Percentiles rank a stretch among this genome's conserved stretches.
phyloP scores from a whole-genome alignment of 371 early-diverging fungal genomes.

The Zopfochytrium polystomum region DNA sequence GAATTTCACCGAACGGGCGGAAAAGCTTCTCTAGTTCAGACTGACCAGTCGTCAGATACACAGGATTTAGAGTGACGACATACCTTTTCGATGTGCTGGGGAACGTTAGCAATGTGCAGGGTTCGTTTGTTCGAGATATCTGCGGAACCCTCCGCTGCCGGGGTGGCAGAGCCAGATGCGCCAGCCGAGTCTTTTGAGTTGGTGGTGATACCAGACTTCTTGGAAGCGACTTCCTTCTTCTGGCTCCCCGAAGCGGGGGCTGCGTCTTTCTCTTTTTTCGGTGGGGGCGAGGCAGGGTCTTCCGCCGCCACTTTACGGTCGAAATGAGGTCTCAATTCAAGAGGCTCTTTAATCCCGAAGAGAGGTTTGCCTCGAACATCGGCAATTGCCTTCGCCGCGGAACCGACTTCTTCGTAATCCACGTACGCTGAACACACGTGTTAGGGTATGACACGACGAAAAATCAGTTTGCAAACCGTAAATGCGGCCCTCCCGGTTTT shows the following conservation, averaged over 20 bases:
- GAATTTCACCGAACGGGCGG: slow-evolving; percentile 24
- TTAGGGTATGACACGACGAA: not conserved
- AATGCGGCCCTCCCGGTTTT: slow-evolving; percentile 21
- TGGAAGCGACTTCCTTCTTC: not conserved
- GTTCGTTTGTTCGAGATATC: slow-evolving; percentile 17
- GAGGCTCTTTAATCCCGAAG: slow-evolving; percentile 13
- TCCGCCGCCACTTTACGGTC: no score
- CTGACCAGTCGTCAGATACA: slow-evolving; percentile 12
- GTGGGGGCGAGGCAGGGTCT: no score
- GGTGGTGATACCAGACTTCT: not conserved
- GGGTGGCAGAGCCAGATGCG: not conserved
- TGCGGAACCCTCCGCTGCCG: slow-evolving; percentile 1
- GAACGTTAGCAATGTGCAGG: slow-evolving; percentile 21
- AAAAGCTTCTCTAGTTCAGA: slow-evolving; percentile 36
- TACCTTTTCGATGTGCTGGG: slow-evolving; percentile 19
- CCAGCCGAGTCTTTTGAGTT: not conserved
- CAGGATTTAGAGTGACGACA: not conserved
- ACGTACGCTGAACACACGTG: slow-evolving; percentile 36
- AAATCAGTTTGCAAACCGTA: slow-evolving; percentile 15
- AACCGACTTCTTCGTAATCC: slow-evolving; percentile 29
- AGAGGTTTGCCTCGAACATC: slow-evolving; percentile 15
- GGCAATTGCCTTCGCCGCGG: slow-evolving; percentile 30
- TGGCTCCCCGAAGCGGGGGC: no score
- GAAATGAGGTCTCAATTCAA: slow-evolving; percentile 25
- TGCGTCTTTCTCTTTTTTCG: no score